Evolutionary conservation across 116 monocot genomes (phyloP).

Genomic region (Iris pallida): DNA sequence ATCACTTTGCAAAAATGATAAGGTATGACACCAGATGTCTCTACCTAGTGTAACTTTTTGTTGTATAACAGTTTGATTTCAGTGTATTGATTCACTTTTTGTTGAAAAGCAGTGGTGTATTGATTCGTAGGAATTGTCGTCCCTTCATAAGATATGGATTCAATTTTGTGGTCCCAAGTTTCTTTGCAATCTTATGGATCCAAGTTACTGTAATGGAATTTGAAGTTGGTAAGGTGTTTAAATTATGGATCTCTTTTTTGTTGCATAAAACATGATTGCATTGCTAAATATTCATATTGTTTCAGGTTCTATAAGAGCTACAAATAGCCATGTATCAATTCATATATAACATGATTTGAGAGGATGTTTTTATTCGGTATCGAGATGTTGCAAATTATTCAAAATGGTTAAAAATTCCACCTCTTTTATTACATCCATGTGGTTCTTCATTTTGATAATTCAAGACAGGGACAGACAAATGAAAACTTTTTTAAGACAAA

Average conservation of each 20-base stretch:
- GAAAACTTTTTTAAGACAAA: too few relatives aligned
- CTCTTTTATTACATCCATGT: too few relatives aligned
- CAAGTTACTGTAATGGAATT: slow-evolving; percentile 98
- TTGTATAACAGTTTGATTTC: slow-evolving; percentile 3
- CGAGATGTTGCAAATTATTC: too few relatives aligned
- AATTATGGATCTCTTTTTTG: background rate
- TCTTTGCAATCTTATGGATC: slow-evolving; percentile 98
- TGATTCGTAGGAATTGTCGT: slow-evolving; percentile 96
- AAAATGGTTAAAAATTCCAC: too few relatives aligned
- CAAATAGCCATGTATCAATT: slow-evolving; percentile 93
- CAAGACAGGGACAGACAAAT: too few relatives aligned
- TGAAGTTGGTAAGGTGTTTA: slow-evolving; percentile 78
- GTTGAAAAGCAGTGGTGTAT: too few relatives aligned
- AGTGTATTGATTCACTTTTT: slow-evolving; percentile 9
- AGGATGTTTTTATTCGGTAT: too few relatives aligned
- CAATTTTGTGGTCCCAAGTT: slow-evolving; percentile 90
- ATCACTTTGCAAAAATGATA: slow-evolving; percentile 80
- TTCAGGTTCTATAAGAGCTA: slow-evolving; percentile 83
- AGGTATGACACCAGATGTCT: slow-evolving; percentile 39
- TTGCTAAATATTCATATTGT: background rate
- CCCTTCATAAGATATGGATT: slow-evolving; percentile 99
- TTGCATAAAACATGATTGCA: background rate
- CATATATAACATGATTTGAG: slow-evolving; percentile 70
- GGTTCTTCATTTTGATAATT: too few relatives aligned
- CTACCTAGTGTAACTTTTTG: background rate